Percentiles rank a stretch among this genome's conserved stretches.
phyloP scores from a whole-genome alignment of 768 basidiomycete genomes.

The Leccinum aurantiacum region DNA sequence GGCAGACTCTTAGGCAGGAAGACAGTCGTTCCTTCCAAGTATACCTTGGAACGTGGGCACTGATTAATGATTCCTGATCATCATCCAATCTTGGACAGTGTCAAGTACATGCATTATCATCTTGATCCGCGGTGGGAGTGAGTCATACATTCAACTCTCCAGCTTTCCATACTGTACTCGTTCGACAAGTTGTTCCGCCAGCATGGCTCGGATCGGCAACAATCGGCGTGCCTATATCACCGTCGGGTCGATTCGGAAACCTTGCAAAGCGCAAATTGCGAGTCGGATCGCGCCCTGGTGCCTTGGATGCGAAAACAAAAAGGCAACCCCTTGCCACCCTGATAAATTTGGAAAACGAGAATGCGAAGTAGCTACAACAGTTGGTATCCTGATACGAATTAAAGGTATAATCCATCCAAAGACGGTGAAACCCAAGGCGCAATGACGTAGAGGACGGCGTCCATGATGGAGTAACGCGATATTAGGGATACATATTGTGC shows the following conservation, averaged over 20 bases:
- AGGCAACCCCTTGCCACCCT: conserved; percentile 24
- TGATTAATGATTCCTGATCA: neutral
- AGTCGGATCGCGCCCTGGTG: neutral
- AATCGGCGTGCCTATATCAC: neutral
- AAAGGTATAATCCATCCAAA: conserved; percentile 16
- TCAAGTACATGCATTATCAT: neutral
- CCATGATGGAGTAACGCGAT: conserved; percentile 15
- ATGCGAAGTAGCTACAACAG: conserved; percentile 8
- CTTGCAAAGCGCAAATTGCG: neutral
- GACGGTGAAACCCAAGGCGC: neutral
- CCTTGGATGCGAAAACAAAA: neutral
- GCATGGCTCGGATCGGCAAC: neutral
- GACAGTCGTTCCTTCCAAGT: too few species aligned
- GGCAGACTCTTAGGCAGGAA: too few species aligned
- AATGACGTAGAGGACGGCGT: conserved; percentile 6
- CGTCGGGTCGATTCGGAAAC: conserved; percentile 1
- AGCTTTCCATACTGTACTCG: neutral
- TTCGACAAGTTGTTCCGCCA: neutral
- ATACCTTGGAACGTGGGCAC: neutral
- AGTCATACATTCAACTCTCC: neutral
- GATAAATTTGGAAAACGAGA: neutral
- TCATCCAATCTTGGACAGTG: neutral
- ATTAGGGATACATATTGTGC: conserved; percentile 22
- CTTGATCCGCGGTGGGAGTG: neutral
- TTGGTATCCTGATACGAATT: conserved; percentile 18